Evolutionary conservation across 371 early-diverging fungal genomes (phyloP).

Genomic region (Choanephora cucurbitarum): DNA sequence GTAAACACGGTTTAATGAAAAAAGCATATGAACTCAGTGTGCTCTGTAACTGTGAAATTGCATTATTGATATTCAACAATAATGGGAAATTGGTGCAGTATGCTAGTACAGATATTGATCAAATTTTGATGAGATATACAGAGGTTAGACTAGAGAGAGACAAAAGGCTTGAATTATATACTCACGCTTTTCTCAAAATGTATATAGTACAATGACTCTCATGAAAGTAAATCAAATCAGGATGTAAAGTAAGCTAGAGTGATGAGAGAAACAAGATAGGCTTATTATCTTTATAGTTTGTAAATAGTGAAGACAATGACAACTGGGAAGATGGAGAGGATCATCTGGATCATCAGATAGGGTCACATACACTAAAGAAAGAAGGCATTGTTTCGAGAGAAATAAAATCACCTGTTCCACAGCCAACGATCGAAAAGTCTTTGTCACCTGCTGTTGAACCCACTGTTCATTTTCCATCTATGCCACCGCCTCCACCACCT

Average conservation of each 20-base stretch:
- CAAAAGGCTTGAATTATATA: no score
- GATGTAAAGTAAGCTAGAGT: constrained; percentile 39
- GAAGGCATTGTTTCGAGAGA: not conserved
- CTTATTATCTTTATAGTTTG: constrained; percentile 8
- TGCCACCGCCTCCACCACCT: constrained; percentile 6
- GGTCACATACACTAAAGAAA: constrained; percentile 13
- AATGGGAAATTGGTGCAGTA: constrained; percentile 94
- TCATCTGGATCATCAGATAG: no score
- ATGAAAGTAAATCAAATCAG: constrained; percentile 46
- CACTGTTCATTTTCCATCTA: constrained; percentile 1
- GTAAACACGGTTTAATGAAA: constrained; percentile 99
- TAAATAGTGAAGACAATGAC: constrained; percentile 16
- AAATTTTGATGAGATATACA: constrained; percentile 88
- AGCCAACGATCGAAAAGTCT: constrained; percentile 6
- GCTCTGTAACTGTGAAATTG: constrained; percentile 96
- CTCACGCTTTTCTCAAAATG: not conserved
- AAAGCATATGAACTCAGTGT: constrained; percentile 98
- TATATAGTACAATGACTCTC: constrained; percentile 38
- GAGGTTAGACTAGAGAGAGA: no score
- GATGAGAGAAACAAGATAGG: not conserved
- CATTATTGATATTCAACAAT: constrained; percentile 85
- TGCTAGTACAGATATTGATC: constrained; percentile 89
- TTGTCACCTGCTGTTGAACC: not conserved
- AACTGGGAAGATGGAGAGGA: constrained; percentile 17
- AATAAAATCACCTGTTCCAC: constrained; percentile 7